A percentile compares a stretch with the other conserved stretches of the same genome.
Conservation (phyloP, 129 eudicot genomes). For the Pulicaria dysenterica region DNA sequence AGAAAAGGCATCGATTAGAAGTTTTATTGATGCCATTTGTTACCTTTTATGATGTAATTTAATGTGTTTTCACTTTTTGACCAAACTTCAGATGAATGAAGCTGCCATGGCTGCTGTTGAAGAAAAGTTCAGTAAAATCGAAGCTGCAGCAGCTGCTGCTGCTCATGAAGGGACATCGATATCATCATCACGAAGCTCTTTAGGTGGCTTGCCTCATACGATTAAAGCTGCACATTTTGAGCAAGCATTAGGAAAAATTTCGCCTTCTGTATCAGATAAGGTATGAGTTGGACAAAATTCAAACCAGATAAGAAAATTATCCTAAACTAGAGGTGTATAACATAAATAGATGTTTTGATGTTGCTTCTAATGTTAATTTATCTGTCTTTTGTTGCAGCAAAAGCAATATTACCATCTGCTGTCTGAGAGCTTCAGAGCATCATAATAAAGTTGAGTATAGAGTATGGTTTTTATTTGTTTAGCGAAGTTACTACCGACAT, state of each 20-base stretch:
- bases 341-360: background rate
- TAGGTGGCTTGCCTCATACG: conserved; percentile 38
- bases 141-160: conserved; percentile 62
- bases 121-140: conserved; percentile 48
- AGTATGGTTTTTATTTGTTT: conserved; percentile 3
- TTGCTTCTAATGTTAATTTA: background rate
- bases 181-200: conserved; percentile 1
- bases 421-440: conserved; percentile 50
- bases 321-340: background rate
- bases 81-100: conserved; percentile 57
- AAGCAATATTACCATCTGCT: conserved; percentile 45
- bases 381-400: conserved; percentile 61
- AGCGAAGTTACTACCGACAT: background rate
- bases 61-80: background rate
- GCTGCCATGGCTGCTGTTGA: conserved; percentile 80
- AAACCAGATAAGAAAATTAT: background rate
- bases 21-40: background rate
- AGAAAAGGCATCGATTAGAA: background rate
- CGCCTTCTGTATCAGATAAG: conserved; percentile 82
- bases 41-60: background rate
- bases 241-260: conserved; percentile 56
- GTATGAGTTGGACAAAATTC: conserved; percentile 30
- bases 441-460: conserved; percentile 16
- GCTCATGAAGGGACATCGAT: conserved; percentile 46
- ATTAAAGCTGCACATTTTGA: conserved; percentile 68